Conservation (phyloP, 2,329 filamentous ascomycete species). For the Arthrobotrys conoides region DNA sequence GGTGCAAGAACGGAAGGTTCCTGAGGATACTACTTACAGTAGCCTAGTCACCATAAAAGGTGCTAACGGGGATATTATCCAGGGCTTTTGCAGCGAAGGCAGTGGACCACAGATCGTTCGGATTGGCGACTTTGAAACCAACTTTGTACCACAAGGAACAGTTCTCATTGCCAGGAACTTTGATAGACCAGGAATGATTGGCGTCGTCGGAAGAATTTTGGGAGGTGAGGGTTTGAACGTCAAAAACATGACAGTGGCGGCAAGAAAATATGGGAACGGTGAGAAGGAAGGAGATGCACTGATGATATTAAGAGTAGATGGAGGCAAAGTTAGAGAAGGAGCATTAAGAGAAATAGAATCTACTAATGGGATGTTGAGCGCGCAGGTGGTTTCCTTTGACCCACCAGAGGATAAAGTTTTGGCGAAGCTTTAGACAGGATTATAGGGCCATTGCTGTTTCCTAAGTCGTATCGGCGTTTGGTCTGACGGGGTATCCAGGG, state of each 20-base stretch:
- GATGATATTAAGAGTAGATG: constrained; percentile 84
- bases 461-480: constrained; percentile 1
- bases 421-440: constrained; percentile 33
- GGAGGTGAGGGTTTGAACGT: constrained; percentile 82
- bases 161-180: constrained; percentile 85
- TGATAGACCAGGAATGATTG: constrained; percentile 85
- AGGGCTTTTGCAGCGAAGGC: constrained; percentile 77
- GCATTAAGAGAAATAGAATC: constrained; percentile 68
- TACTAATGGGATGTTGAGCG: constrained; percentile 54
- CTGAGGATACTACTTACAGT: constrained; percentile 76
- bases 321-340: constrained; percentile 73
- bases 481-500: not conserved
- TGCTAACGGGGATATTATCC: constrained; percentile 70
- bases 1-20: constrained; percentile 79
- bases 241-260: constrained; percentile 81
- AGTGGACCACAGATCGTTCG: constrained; percentile 77
- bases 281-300: constrained; percentile 76
- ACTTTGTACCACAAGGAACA: constrained; percentile 80
- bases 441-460: not conserved
- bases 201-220: constrained; percentile 79
- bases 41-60: constrained; percentile 80
- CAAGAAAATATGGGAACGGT: constrained; percentile 64
- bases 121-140: constrained; percentile 80
- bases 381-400: constrained; percentile 47
- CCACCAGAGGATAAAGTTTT: constrained; percentile 28